Base-by-base conservation (phyloP, 495 filamentous ascomycete species). In the Aspergillus hancockii region DNA sequence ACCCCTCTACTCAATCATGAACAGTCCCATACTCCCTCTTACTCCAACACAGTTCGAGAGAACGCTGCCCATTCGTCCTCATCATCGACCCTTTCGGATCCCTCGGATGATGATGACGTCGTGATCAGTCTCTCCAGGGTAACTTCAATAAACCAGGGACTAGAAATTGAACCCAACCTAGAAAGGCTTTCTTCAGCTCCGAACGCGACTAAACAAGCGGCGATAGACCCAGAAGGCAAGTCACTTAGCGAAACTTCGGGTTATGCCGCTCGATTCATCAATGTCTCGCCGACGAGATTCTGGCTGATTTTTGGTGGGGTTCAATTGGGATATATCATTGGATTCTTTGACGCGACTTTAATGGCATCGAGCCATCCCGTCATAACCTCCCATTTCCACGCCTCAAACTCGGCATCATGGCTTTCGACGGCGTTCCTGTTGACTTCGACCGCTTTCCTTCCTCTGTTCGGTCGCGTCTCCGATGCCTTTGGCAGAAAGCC, bases 281-380 rank as follows among this genome's bases (percentile, higher is more conserved):
- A 79, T 49, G 75, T 82, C 14, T 76, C 76, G 1, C 75, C 76
- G 0, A 62, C 64, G 8, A 62, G 70, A 51, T 86, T 86, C 62
- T 81, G 82, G 75, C 56, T 82, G 12, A 83, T 85, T 19, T 85
- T 83, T 63, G 54, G 66, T 8, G 80, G 78, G 5, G 67, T 84
- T 34, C 59, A 81, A 56, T 54, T 79, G 32, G 76, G 75, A 2
- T 81, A 81, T 59, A 63, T 79, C 63, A 79, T 85, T 54, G 81
- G 80, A 1, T 82, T 79, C 62, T 92, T 92, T 67, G 90, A 93
- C 73, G 79, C 81, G 28, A 92, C 89, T 8, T 80, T 92, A 63
- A 92, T 93, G 88, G 88, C 89, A 0, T 90, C 88, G 2, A 88
- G 82, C 46, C 90, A 93, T 70, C 90, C 90, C 9, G 88, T 90